These are phyloP conservation scores for Willaertia magna DNA, from an alignment of 208 protist species.

Conservation along the genomic window DNA sequence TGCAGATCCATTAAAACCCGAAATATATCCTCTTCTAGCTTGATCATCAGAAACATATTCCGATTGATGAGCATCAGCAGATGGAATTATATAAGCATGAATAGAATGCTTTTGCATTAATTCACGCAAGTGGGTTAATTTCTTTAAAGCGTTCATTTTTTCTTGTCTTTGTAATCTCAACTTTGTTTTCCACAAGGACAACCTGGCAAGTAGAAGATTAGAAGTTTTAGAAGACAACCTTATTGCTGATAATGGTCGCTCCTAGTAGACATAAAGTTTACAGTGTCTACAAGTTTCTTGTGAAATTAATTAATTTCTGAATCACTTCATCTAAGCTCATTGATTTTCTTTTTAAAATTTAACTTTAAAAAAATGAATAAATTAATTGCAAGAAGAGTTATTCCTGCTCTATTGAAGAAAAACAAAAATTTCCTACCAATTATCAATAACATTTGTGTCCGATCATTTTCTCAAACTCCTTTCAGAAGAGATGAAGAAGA, in stretches of 20 bases:
- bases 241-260: too few species aligned
- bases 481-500: neutral
- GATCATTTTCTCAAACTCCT: neutral
- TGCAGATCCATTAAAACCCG: conserved; percentile 82
- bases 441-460: neutral
- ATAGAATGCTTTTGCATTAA: conserved; percentile 52
- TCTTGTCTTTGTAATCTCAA: too few species aligned
- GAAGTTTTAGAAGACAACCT: too few species aligned
- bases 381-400: neutral
- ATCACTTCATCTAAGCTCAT: too few species aligned
- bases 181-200: too few species aligned
- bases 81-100: conserved; percentile 67
- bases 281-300: too few species aligned
- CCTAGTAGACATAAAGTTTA: too few species aligned
- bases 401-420: neutral
- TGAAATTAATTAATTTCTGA: too few species aligned
- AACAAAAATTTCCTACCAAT: neutral
- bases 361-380: neutral
- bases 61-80: conserved; percentile 67
- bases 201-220: too few species aligned
- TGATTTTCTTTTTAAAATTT: too few species aligned
- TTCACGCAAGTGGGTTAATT: conserved; percentile 47
- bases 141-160: neutral
- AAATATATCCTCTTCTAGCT: conserved; percentile 74
- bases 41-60: conserved; percentile 80